A percentile compares a stretch with the other conserved stretches of the same genome.
These are phyloP conservation scores for Vaccinium corymbosum DNA, from an alignment of 148 eudicot species.

Conservation along the genomic window DNA sequence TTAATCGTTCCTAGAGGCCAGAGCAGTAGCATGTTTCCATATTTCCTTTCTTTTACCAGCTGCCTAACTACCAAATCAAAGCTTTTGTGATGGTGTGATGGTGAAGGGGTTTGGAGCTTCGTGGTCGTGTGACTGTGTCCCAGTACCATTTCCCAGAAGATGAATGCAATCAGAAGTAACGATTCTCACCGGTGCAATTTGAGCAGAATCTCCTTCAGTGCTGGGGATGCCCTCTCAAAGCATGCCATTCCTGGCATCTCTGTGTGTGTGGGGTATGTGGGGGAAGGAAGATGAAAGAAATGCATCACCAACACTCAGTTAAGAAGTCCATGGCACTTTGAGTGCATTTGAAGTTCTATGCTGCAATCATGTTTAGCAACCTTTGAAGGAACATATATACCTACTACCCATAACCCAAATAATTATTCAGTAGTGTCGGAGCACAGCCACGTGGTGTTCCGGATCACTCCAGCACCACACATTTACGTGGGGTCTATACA, in stretches of 20 bases:
- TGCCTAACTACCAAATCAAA: neutral
- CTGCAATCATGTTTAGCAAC: conserved; percentile 35
- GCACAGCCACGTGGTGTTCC: too few species aligned
- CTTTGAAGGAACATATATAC: conserved; percentile 32
- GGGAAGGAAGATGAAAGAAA: conserved; percentile 10
- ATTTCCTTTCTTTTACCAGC: too few species aligned
- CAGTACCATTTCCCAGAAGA: neutral
- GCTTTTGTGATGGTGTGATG: neutral
- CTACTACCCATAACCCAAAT: neutral
- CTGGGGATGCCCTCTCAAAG: conserved; percentile 49
- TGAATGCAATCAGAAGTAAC: neutral
- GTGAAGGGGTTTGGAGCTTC: neutral
- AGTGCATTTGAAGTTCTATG: conserved; percentile 35
- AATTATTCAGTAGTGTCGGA: too few species aligned
- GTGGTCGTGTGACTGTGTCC: neutral
- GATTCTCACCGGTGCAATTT: conserved; percentile 32
- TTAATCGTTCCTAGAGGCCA: neutral
- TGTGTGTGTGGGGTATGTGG: neutral
- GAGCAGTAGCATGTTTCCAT: neutral
- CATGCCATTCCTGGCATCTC: conserved; percentile 28
- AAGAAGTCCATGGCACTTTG: conserved; percentile 16
- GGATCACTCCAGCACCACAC: too few species aligned
- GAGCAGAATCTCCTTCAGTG: conserved; percentile 43
- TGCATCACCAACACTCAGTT: conserved; percentile 12
- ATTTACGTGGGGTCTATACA: too few species aligned